These are phyloP conservation scores for Dalechampia spathulata DNA, from an alignment of 441 rosid species.

Conservation along the genomic window DNA sequence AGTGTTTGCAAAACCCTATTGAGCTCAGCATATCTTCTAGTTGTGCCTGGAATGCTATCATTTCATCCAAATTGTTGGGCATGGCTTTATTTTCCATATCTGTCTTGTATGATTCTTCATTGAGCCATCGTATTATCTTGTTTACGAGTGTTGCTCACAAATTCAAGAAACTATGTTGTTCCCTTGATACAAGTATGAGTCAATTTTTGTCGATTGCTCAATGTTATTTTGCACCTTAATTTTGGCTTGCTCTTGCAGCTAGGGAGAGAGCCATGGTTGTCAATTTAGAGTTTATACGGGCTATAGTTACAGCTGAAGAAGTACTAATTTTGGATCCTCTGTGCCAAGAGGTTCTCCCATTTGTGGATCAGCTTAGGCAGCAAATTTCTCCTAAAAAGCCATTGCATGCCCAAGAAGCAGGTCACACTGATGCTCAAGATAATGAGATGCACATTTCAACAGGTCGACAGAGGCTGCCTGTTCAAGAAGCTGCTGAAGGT, in stretches of 20 bases:
- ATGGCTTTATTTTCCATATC: too few relatives aligned
- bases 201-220: too few relatives aligned
- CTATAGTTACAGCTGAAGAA: conserved; percentile 90
- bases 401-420: conserved; percentile 26
- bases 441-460: conserved; percentile 38
- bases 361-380: conserved; percentile 68
- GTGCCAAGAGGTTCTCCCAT: conserved; percentile 67
- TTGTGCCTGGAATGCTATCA: too few relatives aligned
- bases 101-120: too few relatives aligned
- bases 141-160: too few relatives aligned
- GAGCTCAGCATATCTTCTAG: too few relatives aligned
- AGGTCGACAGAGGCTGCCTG: conserved; percentile 41
- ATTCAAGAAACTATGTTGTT: too few relatives aligned
- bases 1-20: too few relatives aligned
- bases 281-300: conserved; percentile 79
- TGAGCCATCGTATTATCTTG: too few relatives aligned
- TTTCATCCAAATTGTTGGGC: too few relatives aligned
- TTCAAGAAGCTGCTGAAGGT: conserved; percentile 74
- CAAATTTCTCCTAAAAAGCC: conserved; percentile 55
- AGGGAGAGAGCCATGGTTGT: conserved; percentile 94
- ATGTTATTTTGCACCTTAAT: not conserved
- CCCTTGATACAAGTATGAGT: too few relatives aligned
- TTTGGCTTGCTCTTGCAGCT: conserved; percentile 36
- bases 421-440: conserved; percentile 27
- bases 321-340: conserved; percentile 74